Percentiles rank a stretch among this genome's conserved stretches.
Conservation (phyloP, 2,329 filamentous ascomycete species). For the Aspergillus japonicus region DNA sequence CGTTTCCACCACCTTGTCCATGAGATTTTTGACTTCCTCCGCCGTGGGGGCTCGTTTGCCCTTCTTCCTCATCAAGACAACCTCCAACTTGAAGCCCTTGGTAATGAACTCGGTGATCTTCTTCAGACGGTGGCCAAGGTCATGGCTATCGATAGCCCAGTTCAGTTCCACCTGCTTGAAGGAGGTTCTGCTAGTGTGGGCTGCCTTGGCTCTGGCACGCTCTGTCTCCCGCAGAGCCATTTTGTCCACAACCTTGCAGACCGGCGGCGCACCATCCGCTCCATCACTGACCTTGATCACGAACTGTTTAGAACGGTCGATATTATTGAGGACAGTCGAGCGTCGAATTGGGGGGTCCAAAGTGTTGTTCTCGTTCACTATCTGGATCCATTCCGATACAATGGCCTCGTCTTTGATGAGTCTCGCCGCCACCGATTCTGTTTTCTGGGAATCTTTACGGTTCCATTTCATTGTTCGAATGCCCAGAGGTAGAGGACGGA, state of each 20-base stretch:
- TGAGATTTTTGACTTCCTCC: conserved; percentile 61
- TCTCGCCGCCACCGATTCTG: neutral
- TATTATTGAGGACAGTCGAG: conserved; percentile 37
- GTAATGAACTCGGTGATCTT: conserved; percentile 67
- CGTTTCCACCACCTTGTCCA: conserved; percentile 52
- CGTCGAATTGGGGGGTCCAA: conserved; percentile 32
- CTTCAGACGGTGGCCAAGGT: conserved; percentile 69
- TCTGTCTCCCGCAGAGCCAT: conserved; percentile 49
- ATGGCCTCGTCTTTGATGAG: conserved; percentile 38
- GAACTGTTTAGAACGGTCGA: conserved; percentile 52
- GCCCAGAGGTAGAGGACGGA: conserved; percentile 7
- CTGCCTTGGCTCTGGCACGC: conserved; percentile 38
- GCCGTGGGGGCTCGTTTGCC: conserved; percentile 58
- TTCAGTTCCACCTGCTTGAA: conserved; percentile 83
- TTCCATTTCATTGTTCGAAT: neutral
- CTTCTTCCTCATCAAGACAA: conserved; percentile 68
- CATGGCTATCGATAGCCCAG: conserved; percentile 78
- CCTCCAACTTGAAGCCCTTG: conserved; percentile 73
- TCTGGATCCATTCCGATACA: conserved; percentile 28
- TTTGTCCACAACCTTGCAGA: conserved; percentile 71
- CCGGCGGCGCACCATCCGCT: conserved; percentile 46
- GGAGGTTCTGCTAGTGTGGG: conserved; percentile 42
- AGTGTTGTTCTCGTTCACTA: conserved; percentile 35
- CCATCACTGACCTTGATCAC: conserved; percentile 51
- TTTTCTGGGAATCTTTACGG: neutral